A percentile compares a stretch with the other conserved stretches of the same genome.
Conservation (phyloP, 148 eudicot genomes). For the Rhododendron vialii region DNA sequence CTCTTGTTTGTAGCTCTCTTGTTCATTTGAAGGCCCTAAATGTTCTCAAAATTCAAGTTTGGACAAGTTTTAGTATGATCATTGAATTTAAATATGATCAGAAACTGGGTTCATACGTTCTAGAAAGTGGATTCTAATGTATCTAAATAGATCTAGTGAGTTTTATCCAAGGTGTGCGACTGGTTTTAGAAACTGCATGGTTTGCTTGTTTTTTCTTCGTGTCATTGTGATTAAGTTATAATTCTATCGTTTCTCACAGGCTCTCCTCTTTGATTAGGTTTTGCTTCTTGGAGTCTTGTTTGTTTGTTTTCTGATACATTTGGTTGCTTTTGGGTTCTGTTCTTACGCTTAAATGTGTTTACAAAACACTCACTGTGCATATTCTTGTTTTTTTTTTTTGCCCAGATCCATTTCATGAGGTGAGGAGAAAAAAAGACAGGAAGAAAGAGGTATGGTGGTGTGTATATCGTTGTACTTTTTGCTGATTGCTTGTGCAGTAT, state of each 20-base stretch:
- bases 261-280: not conserved
- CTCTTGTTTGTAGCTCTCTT: not conserved
- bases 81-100: not conserved
- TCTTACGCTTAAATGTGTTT: not conserved
- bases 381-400: constrained; percentile 10
- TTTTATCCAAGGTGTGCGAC: not conserved
- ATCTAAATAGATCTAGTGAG: not conserved
- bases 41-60: not conserved
- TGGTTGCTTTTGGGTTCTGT: not conserved
- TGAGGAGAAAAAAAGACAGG: constrained; percentile 74
- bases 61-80: too few species aligned
- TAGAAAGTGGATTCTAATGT: not conserved
- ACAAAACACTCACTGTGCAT: not conserved
- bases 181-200: not conserved
- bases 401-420: constrained; percentile 93
- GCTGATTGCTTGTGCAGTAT: not conserved
- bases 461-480: not conserved
- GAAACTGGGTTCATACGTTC: not conserved
- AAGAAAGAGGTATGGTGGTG: constrained; percentile 64
- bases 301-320: not conserved
- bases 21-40: not conserved
- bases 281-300: not conserved
- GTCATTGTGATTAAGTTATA: not conserved
- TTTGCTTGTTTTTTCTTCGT: not conserved
- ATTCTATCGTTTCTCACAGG: not conserved